These are phyloP conservation scores for Sphenostylis stenocarpa DNA, from an alignment of 306 rosid species.

Conservation along the genomic window DNA sequence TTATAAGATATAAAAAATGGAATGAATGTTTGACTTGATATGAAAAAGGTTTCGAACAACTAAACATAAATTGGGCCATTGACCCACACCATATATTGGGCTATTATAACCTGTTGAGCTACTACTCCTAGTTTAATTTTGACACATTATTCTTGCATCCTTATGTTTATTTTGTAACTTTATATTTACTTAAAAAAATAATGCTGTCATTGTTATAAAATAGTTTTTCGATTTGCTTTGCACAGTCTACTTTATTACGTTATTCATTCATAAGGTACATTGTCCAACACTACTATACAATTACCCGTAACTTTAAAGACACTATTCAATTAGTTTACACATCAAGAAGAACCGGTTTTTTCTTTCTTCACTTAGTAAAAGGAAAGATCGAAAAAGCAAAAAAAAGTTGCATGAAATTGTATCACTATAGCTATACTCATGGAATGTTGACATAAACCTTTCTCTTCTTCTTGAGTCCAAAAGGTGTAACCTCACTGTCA, in stretches of 20 bases:
- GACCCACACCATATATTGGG: not conserved
- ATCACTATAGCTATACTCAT: not conserved
- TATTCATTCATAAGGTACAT: not conserved
- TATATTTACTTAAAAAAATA: too few relatives aligned
- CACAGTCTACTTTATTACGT: not conserved
- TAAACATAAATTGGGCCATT: not conserved
- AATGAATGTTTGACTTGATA: too few relatives aligned
- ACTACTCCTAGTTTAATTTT: not conserved
- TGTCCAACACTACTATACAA: not conserved
- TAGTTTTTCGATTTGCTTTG: too few relatives aligned
- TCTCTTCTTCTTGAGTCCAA: conserved; percentile 63
- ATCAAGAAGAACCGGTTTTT: not conserved
- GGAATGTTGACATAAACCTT: conserved; percentile 38
- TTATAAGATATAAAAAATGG: not conserved
- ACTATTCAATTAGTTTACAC: not conserved
- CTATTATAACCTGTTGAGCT: not conserved
- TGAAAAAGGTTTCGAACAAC: not conserved
- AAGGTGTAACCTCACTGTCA: conserved; percentile 64
- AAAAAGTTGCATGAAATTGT: not conserved
- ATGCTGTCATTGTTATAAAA: too few relatives aligned
- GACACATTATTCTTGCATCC: too few relatives aligned
- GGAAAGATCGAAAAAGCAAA: not conserved
- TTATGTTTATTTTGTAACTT: too few relatives aligned
- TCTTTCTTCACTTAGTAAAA: not conserved
- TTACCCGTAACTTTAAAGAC: not conserved